Base-by-base conservation (phyloP, 345 rosid species). In the Hypericum androsaemum region DNA sequence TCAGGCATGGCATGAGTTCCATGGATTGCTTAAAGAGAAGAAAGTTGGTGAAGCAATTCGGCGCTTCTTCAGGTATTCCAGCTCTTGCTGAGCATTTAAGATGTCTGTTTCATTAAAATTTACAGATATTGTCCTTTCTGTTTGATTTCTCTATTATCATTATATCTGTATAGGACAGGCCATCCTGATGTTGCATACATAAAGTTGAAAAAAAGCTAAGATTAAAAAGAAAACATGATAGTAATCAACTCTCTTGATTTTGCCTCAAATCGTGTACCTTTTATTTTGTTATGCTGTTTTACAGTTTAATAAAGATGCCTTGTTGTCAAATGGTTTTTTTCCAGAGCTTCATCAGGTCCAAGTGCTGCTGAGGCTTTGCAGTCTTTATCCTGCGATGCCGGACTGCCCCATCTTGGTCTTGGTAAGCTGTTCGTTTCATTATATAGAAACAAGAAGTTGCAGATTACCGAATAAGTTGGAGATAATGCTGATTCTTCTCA, bases 341-440 rank as follows among this genome's bases (percentile, higher is more conserved):
- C 39, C 70, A 87, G 98, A 80, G 98, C 94, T 62, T 80, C 98
- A 50, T 92, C 95, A 47, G 96, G 94, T 62, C 73, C 73, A 72
- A 85, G 83, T 54, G 83, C 96, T 65, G 70, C 64, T 44, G 68
- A 72, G 64, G 86, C 86, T 55, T 78, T 92, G 80, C 82, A 83
- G 79, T 77, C 74, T 57, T 74, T 92, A 58, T 78, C 89, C 68
- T 64, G 61, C 17, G 92, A 74, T 62, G 68, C 88, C 50, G 89
- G 92, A 56, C 71, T 85, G 61, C 81, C 83, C n/a, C 64, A 57
- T 64, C 72, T 76, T 71, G 70, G 71, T 63, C 68, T 67, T 50
- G 73, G 98, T 88, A 59, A 74, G 78, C 69, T 73, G 15, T 32
- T 63, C 51, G 37, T 52, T 57, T 45, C 58, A 47, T 8, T 2